Percentiles rank a stretch among this genome's conserved stretches.
Conservation (phyloP, 2,329 filamentous ascomycete species). For the Microthyrium microscopicum region DNA sequence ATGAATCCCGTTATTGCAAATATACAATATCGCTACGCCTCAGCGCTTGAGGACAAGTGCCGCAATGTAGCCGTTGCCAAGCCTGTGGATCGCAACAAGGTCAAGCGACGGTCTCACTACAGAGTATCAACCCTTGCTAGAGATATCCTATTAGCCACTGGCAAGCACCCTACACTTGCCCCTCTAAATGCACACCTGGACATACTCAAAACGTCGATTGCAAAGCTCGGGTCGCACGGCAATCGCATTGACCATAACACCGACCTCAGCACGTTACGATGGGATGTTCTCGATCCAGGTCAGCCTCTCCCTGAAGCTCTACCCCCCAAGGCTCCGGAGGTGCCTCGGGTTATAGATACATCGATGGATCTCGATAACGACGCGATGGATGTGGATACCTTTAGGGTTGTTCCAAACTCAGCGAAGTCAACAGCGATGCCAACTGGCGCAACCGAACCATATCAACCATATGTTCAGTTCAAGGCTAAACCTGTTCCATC, state of each 20-base stretch:
- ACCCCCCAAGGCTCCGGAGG: too few relatives aligned
- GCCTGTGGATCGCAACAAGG: constrained; percentile 29
- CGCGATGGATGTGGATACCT: constrained; percentile 16
- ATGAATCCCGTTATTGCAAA: background rate
- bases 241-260: constrained; percentile 26
- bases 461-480: too few relatives aligned
- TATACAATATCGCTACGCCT: background rate
- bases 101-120: constrained; percentile 35
- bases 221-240: too few relatives aligned
- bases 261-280: constrained; percentile 42
- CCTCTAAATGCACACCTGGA: constrained; percentile 44
- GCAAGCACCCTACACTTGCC: constrained; percentile 42
- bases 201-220: constrained; percentile 24
- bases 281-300: constrained; percentile 45
- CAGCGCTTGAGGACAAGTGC: constrained; percentile 2
- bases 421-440: background rate
- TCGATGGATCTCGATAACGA: constrained; percentile 13
- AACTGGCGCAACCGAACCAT: too few relatives aligned
- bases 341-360: constrained; percentile 5
- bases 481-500: too few relatives aligned
- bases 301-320: constrained; percentile 11
- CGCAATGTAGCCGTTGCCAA: constrained; percentile 10
- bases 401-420: background rate
- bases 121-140: constrained; percentile 45
- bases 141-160: constrained; percentile 44